These are phyloP conservation scores for Globisporangium spinosum DNA, from an alignment of 352 stramenopile species.

Conservation along the genomic window DNA sequence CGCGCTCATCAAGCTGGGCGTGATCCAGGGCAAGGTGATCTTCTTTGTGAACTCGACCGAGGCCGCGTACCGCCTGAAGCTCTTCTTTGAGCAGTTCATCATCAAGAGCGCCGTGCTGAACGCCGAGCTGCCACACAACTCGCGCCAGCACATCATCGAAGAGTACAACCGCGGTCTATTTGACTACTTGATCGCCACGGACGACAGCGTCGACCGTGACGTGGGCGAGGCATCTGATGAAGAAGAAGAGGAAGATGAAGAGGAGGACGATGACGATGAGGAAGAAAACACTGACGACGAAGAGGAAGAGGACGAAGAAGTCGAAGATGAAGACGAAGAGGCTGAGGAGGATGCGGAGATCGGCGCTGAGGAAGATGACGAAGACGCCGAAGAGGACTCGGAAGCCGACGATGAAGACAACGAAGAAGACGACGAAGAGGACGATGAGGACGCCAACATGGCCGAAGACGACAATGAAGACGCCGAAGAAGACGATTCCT, in stretches of 20 bases:
- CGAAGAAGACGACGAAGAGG: slow-evolving; percentile 46
- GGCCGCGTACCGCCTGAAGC: slow-evolving; percentile 94
- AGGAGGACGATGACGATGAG: slow-evolving; percentile 40
- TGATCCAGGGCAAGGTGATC: slow-evolving; percentile 96
- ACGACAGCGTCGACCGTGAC: slow-evolving; percentile 93
- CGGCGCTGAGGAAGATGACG: slow-evolving; percentile 36
- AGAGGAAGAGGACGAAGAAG: slow-evolving; percentile 41
- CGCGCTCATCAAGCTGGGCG: slow-evolving; percentile 96
- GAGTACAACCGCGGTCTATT: slow-evolving; percentile 96
- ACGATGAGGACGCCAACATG: slow-evolving; percentile 30
- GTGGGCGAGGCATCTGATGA: slow-evolving; percentile 54
- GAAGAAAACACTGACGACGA: slow-evolving; percentile 39
- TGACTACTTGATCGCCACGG: slow-evolving; percentile 98
- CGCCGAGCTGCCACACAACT: slow-evolving; percentile 96
- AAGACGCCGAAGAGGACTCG: slow-evolving; percentile 54
- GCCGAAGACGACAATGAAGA: slow-evolving; percentile 33
- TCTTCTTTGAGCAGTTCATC: slow-evolving; percentile 99
- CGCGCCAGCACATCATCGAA: slow-evolving; percentile 95
- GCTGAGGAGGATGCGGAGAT: slow-evolving; percentile 40
- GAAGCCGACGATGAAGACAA: slow-evolving; percentile 49
- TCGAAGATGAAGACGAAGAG: slow-evolving; percentile 39
- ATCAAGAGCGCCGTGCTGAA: slow-evolving; percentile 99
- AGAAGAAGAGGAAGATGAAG: slow-evolving; percentile 68
- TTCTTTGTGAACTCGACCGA: slow-evolving; percentile 99
- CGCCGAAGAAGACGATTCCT: slow-evolving; percentile 16